Evolutionary conservation across 1,284 basidiomycete species (phyloP).

Genomic region (Lentinus polychrous): DNA sequence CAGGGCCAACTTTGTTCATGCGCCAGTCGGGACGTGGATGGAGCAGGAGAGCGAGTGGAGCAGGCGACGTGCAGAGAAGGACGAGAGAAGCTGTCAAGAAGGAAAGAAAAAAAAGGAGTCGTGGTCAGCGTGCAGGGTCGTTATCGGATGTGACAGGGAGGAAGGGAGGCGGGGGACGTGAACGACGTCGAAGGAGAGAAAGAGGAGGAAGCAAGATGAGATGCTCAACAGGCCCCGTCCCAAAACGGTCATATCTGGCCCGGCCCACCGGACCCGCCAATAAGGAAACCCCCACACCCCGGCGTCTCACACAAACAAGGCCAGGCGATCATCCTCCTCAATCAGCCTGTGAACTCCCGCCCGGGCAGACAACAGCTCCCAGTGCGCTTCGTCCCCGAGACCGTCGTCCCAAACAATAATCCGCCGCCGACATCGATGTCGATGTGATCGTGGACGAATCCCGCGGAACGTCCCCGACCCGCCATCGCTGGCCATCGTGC

Average conservation of each 20-base stretch:
- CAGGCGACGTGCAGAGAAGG: conserved; percentile 1
- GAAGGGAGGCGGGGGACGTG: conserved; percentile 16
- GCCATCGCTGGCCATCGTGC: neutral
- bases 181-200: conserved; percentile 27
- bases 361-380: too few relatives aligned
- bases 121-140: conserved; percentile 52
- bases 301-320: conserved; percentile 3
- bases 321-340: neutral
- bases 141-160: conserved; percentile 29
- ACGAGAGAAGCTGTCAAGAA: conserved; percentile 5
- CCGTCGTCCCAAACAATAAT: neutral
- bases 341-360: too few relatives aligned
- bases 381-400: too few relatives aligned
- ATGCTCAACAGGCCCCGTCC: conserved; percentile 18
- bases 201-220: conserved; percentile 24
- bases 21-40: neutral
- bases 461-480: neutral
- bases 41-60: neutral
- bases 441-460: neutral
- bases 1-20: neutral
- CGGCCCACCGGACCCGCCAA: conserved; percentile 19
- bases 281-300: neutral
- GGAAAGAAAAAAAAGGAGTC: conserved; percentile 16
- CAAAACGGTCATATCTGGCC: conserved; percentile 30
- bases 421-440: neutral